Evolutionary conservation across 176 grass and related monocot species (phyloP).

Genomic region (Rhynchospora tenuis): DNA sequence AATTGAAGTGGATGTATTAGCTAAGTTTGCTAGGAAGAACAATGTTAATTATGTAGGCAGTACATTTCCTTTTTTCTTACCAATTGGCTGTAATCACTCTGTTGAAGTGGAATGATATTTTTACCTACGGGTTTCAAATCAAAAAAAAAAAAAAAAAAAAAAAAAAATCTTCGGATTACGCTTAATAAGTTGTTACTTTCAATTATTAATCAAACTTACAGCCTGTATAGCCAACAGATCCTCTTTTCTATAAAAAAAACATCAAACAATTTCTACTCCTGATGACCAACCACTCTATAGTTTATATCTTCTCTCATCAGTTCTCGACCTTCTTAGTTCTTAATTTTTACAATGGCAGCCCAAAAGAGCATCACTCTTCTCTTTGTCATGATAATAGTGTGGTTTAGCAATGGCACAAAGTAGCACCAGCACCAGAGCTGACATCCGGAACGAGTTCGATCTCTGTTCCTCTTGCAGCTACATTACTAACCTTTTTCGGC

Average conservation of each 20-base stretch:
- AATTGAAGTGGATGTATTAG: no score
- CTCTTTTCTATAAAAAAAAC: slow-evolving; percentile 4
- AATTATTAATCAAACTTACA: slow-evolving; percentile 14
- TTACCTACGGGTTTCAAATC: no score
- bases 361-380: slow-evolving; percentile 7
- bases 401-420: not conserved
- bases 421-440: no score
- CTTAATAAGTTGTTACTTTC: not conserved
- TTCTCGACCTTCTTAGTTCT: not conserved
- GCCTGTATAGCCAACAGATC: not conserved
- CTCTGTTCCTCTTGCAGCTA: no score
- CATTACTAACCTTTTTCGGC: no score
- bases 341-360: slow-evolving; percentile 11
- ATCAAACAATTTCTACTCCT: not conserved
- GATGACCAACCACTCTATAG: not conserved
- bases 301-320: not conserved
- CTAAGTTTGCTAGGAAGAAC: no score
- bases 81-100: no score
- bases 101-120: no score
- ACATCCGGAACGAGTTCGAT: no score
- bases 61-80: no score
- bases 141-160: no score
- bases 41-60: no score
- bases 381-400: slow-evolving; percentile 1
- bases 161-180: not conserved